These are phyloP conservation scores for Fusarium sp. DNA, from an alignment of 2,329 filamentous ascomycete genomes.

Conservation along the genomic window DNA sequence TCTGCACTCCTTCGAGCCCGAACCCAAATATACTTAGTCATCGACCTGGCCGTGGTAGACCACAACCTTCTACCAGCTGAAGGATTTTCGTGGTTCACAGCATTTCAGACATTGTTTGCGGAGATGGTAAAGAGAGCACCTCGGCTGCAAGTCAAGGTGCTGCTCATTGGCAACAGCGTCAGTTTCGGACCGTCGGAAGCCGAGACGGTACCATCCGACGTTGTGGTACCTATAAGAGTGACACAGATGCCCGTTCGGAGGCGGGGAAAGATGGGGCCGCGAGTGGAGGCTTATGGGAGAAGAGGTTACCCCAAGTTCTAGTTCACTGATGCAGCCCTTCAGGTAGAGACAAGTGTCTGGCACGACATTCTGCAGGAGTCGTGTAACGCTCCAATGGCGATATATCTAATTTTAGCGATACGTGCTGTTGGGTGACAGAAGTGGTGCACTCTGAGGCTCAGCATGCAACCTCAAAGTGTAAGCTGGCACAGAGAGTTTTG, in stretches of 20 bases:
- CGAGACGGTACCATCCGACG: background rate
- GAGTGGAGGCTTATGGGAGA: background rate
- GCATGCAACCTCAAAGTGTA: fast-evolving
- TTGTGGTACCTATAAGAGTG: background rate
- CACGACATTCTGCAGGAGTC: background rate
- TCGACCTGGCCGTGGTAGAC: background rate
- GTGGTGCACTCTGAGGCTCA: fast-evolving
- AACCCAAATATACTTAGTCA: background rate
- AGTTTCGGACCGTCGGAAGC: background rate
- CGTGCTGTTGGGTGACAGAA: background rate
- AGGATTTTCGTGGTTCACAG: background rate
- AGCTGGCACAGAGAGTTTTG: fast-evolving
- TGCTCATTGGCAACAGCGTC: background rate
- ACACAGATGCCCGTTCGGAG: background rate
- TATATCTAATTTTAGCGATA: background rate
- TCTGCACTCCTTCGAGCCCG: background rate
- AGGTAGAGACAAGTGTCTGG: background rate
- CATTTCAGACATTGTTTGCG: background rate
- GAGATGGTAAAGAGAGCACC: background rate
- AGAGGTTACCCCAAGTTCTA: background rate
- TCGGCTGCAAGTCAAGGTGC: background rate
- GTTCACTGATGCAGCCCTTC: no score
- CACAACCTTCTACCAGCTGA: background rate
- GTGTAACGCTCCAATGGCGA: background rate
- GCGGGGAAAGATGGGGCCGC: background rate